Evolutionary conservation across 768 basidiomycete genomes (phyloP).

Genomic region (Tulasnella calospora): DNA sequence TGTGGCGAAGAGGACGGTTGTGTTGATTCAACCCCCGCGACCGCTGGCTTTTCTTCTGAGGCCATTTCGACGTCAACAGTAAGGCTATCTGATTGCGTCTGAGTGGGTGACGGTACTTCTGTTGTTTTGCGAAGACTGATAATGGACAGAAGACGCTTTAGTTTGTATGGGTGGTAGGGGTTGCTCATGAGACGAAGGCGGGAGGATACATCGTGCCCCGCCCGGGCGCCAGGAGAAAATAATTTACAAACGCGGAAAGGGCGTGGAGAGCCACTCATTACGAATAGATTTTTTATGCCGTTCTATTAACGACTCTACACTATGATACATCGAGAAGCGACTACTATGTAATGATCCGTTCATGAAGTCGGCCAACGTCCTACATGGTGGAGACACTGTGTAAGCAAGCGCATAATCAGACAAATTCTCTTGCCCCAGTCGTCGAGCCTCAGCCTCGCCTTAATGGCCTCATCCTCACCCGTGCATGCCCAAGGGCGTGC

Average conservation of each 20-base stretch:
- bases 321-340: neutral
- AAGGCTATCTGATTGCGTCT: neutral
- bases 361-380: neutral
- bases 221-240: neutral
- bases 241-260: constrained; percentile 3
- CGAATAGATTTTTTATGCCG: neutral
- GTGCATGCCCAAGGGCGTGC: constrained; percentile 10
- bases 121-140: neutral
- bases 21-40: neutral
- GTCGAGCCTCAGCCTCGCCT: constrained; percentile 29
- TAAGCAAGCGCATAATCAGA: neutral
- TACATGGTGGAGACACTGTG: neutral
- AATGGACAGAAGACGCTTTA: neutral
- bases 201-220: constrained; percentile 10
- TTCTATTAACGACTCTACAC: neutral
- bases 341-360: neutral
- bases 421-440: neutral
- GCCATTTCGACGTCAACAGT: constrained; percentile 10
- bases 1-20: neutral
- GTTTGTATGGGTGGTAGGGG: constrained; percentile 6
- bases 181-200: constrained; percentile 18
- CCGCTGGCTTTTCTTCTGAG: neutral
- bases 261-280: constrained; percentile 10
- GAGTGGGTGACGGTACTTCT: neutral
- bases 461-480: constrained; percentile 26